These are phyloP conservation scores for Phytophthora sojae DNA, from an alignment of 352 stramenopile species.

Conservation along the genomic window DNA sequence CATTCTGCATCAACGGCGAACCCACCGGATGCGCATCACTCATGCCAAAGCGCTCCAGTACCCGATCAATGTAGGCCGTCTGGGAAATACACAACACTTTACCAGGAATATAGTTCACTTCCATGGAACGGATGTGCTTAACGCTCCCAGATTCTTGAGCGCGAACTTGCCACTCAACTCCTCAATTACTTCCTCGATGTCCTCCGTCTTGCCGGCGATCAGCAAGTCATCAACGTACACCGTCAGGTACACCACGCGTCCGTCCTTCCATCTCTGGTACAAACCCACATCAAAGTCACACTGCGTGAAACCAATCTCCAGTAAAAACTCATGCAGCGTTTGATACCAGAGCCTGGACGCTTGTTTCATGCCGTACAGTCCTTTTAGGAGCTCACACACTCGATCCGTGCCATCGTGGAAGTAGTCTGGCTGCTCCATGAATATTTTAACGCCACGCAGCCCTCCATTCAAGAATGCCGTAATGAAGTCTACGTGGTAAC, in stretches of 20 bases:
- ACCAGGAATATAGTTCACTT: background rate
- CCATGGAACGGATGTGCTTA: background rate
- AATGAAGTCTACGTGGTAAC: background rate
- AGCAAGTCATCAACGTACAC: background rate
- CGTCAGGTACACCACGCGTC: background rate
- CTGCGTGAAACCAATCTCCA: background rate
- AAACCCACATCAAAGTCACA: background rate
- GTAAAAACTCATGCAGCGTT: background rate
- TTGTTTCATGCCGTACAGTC: background rate
- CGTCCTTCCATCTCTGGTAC: background rate
- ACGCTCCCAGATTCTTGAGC: background rate
- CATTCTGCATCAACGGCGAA: background rate
- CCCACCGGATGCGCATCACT: background rate
- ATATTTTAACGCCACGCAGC: background rate
- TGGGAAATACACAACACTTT: no score
- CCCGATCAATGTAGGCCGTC: background rate
- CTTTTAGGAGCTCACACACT: background rate
- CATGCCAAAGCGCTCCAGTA: background rate
- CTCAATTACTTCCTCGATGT: background rate
- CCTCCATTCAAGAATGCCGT: background rate
- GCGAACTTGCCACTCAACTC: background rate
- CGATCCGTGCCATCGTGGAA: background rate
- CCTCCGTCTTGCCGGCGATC: background rate
- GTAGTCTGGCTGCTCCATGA: background rate
- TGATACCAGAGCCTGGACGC: background rate